Evolutionary conservation across 768 basidiomycete genomes (phyloP), one percentile per base, ranked within the genome.

Genomic region (Leccinum incarnatum): DNA sequence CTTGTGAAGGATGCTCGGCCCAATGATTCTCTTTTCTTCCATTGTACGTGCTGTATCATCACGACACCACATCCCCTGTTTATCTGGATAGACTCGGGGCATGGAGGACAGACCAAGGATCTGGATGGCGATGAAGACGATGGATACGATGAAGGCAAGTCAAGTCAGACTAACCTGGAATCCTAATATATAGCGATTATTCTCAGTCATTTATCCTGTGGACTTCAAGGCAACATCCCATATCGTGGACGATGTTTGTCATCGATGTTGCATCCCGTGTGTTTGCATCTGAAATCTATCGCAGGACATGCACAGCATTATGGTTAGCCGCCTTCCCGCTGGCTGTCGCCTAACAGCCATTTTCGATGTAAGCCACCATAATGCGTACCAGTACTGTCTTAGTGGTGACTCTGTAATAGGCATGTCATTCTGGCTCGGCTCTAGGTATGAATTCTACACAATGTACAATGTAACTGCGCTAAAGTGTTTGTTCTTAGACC

Each of bases 101-200:
- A 98, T 63, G 96, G 96, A 37, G 95, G 93, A 14, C 95, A 95
- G 74, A 88, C 89, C 0, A 81, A 89, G 61, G 96, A 97, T 72
- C 34, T 75, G 3, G 85, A 93, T 63, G 92, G 91, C 1, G 91
- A 95, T 65, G 92, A 95, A 73, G 83, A 74, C 0, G 93, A 95
- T 70, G 94, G 94, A 12, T 84, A 75, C 62, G 92, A 95, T 64
- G 91, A 94, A 82, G 86, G 88, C 52, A 60, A 59, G 60, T 55
- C n/a, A 37, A 37, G 19, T 21, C 51, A 48, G 37, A 66, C 63
- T 58, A 60, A 53, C 37, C 27, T 53, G 14, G n/a, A 34, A 47
- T 27, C 40, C 11, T 21, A 19, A 25, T 32, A 58, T 11, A 58
- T 49, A 45, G 19, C 8, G 1, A 19, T 34, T 1, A 23, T 55